These are phyloP conservation scores for Teratosphaeria epicoccoides DNA, from an alignment of 2,329 filamentous ascomycete species.

Conservation along the genomic window DNA sequence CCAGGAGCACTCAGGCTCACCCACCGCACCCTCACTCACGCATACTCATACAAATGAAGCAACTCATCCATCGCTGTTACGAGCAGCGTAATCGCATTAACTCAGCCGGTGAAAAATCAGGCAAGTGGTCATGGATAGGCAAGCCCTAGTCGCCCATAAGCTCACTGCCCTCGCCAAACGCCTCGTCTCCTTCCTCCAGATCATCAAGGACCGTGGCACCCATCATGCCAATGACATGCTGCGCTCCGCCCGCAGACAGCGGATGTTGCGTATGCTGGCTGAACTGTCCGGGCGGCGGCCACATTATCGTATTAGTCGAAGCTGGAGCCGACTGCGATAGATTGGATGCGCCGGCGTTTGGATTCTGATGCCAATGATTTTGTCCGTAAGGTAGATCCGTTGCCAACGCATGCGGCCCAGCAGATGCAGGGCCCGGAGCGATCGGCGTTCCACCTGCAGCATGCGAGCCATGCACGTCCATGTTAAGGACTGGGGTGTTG, in stretches of 20 bases:
- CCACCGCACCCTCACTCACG: neutral
- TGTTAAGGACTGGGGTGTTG: conserved; percentile 20
- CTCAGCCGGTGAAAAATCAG: neutral
- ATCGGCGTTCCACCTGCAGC: conserved; percentile 18
- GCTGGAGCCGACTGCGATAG: conserved; percentile 23
- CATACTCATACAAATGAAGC: no score
- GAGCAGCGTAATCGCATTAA: neutral
- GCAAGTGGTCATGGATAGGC: neutral
- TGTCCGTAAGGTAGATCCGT: conserved; percentile 1
- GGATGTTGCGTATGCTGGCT: conserved; percentile 3
- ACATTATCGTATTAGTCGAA: conserved; percentile 16
- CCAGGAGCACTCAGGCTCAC: neutral
- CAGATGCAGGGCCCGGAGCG: conserved; percentile 5
- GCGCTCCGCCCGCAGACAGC: conserved; percentile 12
- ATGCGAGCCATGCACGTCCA: conserved; percentile 17
- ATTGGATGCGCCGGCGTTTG: conserved; percentile 4
- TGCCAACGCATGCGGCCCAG: conserved; percentile 3
- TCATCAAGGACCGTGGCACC: conserved; percentile 29
- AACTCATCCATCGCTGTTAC: neutral
- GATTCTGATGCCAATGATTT: neutral
- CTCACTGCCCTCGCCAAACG: conserved; percentile 37
- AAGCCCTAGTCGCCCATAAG: conserved; percentile 24
- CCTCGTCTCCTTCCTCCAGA: conserved; percentile 28
- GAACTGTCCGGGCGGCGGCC: conserved; percentile 1
- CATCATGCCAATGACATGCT: conserved; percentile 30